Conservation (phyloP, 208 protist species). For the Trypanosoma congolense region DNA sequence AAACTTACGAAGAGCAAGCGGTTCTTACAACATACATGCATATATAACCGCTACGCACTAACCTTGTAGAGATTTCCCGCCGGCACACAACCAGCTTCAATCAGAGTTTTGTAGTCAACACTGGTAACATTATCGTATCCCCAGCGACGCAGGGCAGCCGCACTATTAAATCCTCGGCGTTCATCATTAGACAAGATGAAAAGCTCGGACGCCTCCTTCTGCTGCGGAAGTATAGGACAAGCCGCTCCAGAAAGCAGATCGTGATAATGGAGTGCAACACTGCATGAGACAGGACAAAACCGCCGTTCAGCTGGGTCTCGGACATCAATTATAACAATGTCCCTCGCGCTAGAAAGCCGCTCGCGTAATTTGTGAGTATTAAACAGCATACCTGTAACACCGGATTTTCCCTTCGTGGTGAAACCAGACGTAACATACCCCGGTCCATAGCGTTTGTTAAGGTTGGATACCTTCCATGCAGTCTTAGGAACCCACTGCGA, state of each 20-base stretch:
- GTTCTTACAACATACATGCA: no score
- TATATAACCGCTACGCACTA: no score
- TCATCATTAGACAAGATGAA: conserved; percentile 46
- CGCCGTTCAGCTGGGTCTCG: conserved; percentile 38
- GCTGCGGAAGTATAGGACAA: conserved; percentile 49
- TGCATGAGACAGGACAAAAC: conserved; percentile 11
- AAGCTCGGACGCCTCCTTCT: conserved; percentile 41
- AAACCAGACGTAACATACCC: conserved; percentile 46
- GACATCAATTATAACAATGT: conserved; percentile 63
- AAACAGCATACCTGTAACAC: neutral
- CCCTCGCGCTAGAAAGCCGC: conserved; percentile 9
- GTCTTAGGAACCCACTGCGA: conserved; percentile 88
- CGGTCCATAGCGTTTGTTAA: conserved; percentile 82
- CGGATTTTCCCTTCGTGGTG: conserved; percentile 6
- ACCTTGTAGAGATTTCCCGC: neutral
- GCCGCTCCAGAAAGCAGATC: conserved; percentile 78
- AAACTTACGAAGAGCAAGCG: no score
- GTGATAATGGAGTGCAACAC: conserved; percentile 62
- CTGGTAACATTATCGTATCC: conserved; percentile 52
- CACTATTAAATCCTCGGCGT: conserved; percentile 53
- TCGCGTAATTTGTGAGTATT: conserved; percentile 2
- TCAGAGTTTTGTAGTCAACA: conserved; percentile 32
- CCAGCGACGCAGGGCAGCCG: conserved; percentile 58
- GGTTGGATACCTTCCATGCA: conserved; percentile 79
- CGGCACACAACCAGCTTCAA: conserved; percentile 20